These are phyloP conservation scores for Cerrena zonata DNA, from an alignment of 1,284 basidiomycete genomes.

Conservation along the genomic window DNA sequence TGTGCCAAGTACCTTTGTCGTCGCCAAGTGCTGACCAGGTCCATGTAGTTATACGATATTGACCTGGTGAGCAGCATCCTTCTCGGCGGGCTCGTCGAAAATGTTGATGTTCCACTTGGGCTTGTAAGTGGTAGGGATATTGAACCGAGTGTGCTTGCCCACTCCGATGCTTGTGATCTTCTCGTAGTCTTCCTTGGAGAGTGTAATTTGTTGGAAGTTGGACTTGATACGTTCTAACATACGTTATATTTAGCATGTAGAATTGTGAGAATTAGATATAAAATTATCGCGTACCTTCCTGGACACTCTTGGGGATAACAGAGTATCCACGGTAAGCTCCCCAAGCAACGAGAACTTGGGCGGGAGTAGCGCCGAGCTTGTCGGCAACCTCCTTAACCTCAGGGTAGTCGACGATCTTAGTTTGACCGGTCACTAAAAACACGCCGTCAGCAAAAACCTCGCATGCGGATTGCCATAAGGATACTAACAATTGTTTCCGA, in stretches of 20 bases:
- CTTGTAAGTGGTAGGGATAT: slow-evolving; percentile 57
- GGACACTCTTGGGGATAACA: slow-evolving; percentile 52
- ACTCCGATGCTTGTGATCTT: slow-evolving; percentile 46
- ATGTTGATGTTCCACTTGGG: slow-evolving; percentile 66
- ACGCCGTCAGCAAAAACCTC: background rate
- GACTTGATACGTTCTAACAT: slow-evolving; percentile 38
- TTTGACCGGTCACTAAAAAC: slow-evolving; percentile 45
- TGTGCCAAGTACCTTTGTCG: no score
- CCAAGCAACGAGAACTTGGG: slow-evolving; percentile 52
- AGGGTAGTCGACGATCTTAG: slow-evolving; percentile 58
- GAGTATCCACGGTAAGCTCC: slow-evolving; percentile 37
- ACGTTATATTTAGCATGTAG: background rate
- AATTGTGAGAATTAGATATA: background rate
- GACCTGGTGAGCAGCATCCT: slow-evolving; percentile 40
- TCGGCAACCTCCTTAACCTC: slow-evolving; percentile 54
- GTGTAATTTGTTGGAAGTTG: slow-evolving; percentile 53
- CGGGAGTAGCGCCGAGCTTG: slow-evolving; percentile 36
- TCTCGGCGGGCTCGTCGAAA: slow-evolving; percentile 61
- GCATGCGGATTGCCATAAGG: background rate
- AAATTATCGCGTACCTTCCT: slow-evolving; percentile 24
- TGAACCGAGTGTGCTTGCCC: slow-evolving; percentile 52
- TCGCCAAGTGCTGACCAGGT: no score
- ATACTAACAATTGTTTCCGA: slow-evolving; percentile 69
- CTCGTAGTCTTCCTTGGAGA: slow-evolving; percentile 46
- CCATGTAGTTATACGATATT: slow-evolving; percentile 37